phyloP scores from a whole-genome alignment of 192 early-diverging fungal species.

The Rhizophagus sp. region DNA sequence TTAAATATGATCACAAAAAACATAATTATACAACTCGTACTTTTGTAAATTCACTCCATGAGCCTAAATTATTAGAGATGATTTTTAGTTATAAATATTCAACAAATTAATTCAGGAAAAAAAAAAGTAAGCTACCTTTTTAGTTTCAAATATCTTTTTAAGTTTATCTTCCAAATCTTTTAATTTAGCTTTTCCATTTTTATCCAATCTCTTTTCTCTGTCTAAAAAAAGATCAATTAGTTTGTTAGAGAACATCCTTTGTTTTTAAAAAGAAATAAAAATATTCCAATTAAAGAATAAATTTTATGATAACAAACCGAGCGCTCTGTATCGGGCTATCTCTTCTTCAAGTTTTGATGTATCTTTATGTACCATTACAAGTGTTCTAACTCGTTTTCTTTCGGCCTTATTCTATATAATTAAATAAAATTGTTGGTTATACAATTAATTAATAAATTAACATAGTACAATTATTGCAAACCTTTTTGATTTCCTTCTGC shows the following conservation, averaged over 20 bases:
- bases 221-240: slow-evolving; percentile 24
- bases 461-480: slow-evolving; percentile 15
- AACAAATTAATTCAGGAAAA: not conserved
- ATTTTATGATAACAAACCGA: slow-evolving; percentile 41
- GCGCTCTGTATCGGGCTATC: slow-evolving; percentile 42
- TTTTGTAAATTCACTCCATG: slow-evolving; percentile 16
- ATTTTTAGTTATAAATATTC: not conserved
- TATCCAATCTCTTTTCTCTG: slow-evolving; percentile 49
- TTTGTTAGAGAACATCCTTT: slow-evolving; percentile 2
- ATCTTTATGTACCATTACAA: slow-evolving; percentile 58
- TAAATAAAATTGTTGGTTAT: not conserved
- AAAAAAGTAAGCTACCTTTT: slow-evolving; percentile 41
- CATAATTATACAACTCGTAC: not conserved
- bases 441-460: not conserved
- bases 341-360: slow-evolving; percentile 54
- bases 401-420: slow-evolving; percentile 63
- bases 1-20: not conserved
- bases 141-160: slow-evolving; percentile 57
- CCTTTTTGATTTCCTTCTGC: slow-evolving; percentile 63
- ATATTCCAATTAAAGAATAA: not conserved
- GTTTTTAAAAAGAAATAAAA: not conserved
- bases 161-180: slow-evolving; percentile 50
- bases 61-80: not conserved
- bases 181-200: slow-evolving; percentile 43
- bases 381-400: slow-evolving; percentile 54